Evolutionary conservation across 2,329 filamentous ascomycete species (phyloP).

Genomic region (Mycosphaerella arachidis): DNA sequence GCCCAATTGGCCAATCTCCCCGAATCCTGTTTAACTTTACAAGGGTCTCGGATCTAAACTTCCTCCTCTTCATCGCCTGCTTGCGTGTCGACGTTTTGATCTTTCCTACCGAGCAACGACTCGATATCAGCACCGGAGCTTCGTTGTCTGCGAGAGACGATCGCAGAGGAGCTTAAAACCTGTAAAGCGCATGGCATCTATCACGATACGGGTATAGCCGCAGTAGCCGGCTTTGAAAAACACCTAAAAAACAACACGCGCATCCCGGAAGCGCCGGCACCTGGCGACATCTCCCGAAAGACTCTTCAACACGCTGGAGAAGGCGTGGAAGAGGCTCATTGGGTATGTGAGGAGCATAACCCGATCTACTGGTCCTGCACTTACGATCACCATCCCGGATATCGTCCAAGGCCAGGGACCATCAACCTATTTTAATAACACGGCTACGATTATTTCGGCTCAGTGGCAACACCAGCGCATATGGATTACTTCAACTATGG

Average conservation of each 20-base stretch:
- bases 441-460: background rate
- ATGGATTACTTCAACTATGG: constrained; percentile 29
- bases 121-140: background rate
- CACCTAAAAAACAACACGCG: background rate
- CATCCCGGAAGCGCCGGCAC: background rate
- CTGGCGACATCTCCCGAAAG: background rate
- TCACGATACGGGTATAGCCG: background rate
- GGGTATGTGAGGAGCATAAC: background rate
- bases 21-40: too few species aligned
- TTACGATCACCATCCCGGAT: background rate
- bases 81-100: background rate
- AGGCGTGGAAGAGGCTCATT: background rate
- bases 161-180: background rate
- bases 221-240: background rate
- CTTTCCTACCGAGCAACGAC: background rate
- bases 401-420: background rate
- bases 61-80: background rate
- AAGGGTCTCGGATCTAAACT: too few species aligned
- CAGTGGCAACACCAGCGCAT: background rate
- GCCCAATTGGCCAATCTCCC: too few species aligned
- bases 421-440: background rate
- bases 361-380: background rate
- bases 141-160: background rate
- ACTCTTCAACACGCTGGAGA: too few species aligned
- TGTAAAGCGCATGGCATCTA: background rate